Evolutionary conservation across 2,329 filamentous ascomycete species (phyloP).

Genomic region (Colletotrichum higginsianum): DNA sequence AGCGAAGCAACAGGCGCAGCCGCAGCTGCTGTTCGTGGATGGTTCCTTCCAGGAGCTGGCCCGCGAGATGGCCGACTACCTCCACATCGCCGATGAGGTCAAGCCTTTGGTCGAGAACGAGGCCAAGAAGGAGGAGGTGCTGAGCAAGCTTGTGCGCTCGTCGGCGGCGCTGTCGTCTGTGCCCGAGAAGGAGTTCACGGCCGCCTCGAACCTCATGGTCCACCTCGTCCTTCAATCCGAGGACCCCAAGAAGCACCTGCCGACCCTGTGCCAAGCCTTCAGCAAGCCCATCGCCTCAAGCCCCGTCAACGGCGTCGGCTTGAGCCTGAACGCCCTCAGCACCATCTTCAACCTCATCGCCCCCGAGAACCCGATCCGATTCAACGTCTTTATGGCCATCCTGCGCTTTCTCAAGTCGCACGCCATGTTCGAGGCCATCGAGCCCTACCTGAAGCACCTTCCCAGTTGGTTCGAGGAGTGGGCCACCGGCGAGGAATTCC

Average conservation of each 20-base stretch:
- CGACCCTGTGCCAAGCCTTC: slow-evolving; percentile 90
- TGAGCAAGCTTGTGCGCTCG: slow-evolving; percentile 90
- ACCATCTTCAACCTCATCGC: slow-evolving; percentile 97
- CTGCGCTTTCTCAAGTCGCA: slow-evolving; percentile 84
- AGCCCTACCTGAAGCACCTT: slow-evolving; percentile 86
- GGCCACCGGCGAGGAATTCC: slow-evolving; percentile 85
- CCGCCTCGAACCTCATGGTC: slow-evolving; percentile 96
- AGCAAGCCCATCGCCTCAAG: slow-evolving; percentile 89
- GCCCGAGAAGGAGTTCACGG: slow-evolving; percentile 96
- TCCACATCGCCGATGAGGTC: slow-evolving; percentile 86
- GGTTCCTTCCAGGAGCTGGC: slow-evolving; percentile 93
- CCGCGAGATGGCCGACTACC: slow-evolving; percentile 94
- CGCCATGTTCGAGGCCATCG: slow-evolving; percentile 85
- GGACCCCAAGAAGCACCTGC: slow-evolving; percentile 88
- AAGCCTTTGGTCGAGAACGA: slow-evolving; percentile 80
- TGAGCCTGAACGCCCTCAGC: slow-evolving; percentile 91
- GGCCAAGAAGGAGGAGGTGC: slow-evolving; percentile 80
- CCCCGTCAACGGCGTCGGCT: slow-evolving; percentile 84
- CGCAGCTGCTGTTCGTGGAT: slow-evolving; percentile 83
- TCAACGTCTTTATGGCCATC: slow-evolving; percentile 91
- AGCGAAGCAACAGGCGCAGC: slow-evolving; percentile 62
- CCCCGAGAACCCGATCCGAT: slow-evolving; percentile 83
- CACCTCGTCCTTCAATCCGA: slow-evolving; percentile 91
- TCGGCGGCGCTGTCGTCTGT: slow-evolving; percentile 84
- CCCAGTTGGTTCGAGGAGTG: slow-evolving; percentile 87